Conservation (phyloP, 495 filamentous ascomycete genomes). For the Xanthoparmelia taractica region DNA sequence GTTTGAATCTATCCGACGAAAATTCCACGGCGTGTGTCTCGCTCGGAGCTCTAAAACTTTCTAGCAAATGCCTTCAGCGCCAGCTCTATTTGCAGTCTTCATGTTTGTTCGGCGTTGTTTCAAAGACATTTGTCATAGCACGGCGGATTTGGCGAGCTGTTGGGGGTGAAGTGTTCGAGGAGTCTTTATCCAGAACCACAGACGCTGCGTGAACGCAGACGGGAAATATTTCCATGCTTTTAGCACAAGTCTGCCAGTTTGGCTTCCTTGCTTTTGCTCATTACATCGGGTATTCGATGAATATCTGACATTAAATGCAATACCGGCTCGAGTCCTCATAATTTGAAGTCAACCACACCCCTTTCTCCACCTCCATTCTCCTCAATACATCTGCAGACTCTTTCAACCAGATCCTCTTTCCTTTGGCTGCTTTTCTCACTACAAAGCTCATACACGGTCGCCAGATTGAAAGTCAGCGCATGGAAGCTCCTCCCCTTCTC, state of each 20-base stretch:
- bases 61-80: not conserved
- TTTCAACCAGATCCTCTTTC: constrained; percentile 64
- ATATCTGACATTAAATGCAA: not conserved
- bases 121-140: not conserved
- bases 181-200: not conserved
- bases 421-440: constrained; percentile 55
- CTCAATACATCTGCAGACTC: constrained; percentile 49
- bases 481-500: constrained; percentile 56
- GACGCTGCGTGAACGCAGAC: not conserved
- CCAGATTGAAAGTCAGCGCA: constrained; percentile 78
- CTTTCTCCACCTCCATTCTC: constrained; percentile 62
- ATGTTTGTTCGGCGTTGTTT: not conserved
- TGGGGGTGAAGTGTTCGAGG: not conserved
- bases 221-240: not conserved
- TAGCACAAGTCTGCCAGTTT: not conserved
- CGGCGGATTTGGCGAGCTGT: not conserved
- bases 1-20: not conserved
- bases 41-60: not conserved
- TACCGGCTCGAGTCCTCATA: constrained; percentile 38
- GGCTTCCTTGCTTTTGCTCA: constrained; percentile 8
- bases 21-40: not conserved
- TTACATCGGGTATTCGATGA: not conserved
- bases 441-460: constrained; percentile 86
- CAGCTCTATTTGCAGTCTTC: not conserved
- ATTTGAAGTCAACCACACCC: constrained; percentile 59